Base-by-base conservation (phyloP, 2,329 filamentous ascomycete genomes). In the Coleophoma crateriformis region DNA sequence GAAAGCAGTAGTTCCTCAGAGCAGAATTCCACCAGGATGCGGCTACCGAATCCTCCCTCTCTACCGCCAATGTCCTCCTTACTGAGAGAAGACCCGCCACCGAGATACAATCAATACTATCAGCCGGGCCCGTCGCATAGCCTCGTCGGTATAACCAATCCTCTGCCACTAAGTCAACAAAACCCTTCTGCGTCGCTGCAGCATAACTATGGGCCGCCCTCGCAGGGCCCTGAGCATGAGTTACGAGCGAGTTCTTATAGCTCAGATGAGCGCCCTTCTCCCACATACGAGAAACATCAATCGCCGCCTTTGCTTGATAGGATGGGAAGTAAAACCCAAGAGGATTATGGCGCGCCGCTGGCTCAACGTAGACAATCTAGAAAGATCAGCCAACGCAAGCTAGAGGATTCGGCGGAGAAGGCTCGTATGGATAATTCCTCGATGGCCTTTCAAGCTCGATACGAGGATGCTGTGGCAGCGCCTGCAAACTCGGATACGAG, bases 301-400 rank as follows among this genome's bases (percentile, higher is more conserved):
- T 8, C 27, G 20, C 41, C 17, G n/a, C 11, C 41, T 14, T 27
- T 27, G 27, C 41, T 32, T 32, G 35, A 48, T 10, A 33, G 35
- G n/a, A 11, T 35, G 17, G 39, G 46, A 17, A 42, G 46, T 13
- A 44, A 39, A 20, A 19, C 22, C 34, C 40, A 38, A 17, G 22
- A 46, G 22, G 20, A 47, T 3, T 46, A 47, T 15, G 41, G 40
- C 14, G 39, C 41, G 19, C 48, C 50, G 34, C 22, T 47, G 11
- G 35, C 49, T 45, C 55, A 50, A 45, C 47, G 47, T 19, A 55
- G 58, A 33, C 55, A 57, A 48, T 47, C 49, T 42, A 60, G 50
- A 41, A 54, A 52, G 46, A 57, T 58, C 19, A 38, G 41, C 12
- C 54, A 56, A 47, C 52, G 59, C 46, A 50, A 46, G 34, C 17